phyloP scores from a whole-genome alignment of 2,329 filamentous ascomycete species.

The Phaeosphaeriaceae sp. region DNA sequence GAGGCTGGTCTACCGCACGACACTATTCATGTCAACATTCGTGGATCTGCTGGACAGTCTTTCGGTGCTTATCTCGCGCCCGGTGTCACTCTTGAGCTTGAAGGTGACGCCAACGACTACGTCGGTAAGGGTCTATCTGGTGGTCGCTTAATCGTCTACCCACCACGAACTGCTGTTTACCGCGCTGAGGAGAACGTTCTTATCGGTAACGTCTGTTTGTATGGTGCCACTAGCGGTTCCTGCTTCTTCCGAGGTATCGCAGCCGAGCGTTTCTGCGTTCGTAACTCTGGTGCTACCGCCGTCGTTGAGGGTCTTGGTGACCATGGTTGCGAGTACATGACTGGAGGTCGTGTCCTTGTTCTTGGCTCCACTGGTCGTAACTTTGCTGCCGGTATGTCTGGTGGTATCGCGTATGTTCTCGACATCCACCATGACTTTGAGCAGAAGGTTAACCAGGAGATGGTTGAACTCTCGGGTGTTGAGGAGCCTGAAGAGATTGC shows the following conservation, averaged over 20 bases:
- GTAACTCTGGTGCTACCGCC: slow-evolving; percentile 95
- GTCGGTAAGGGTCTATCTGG: slow-evolving; percentile 95
- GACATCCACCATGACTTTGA: slow-evolving; percentile 90
- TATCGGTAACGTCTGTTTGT: slow-evolving; percentile 92
- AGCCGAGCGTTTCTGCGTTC: slow-evolving; percentile 93
- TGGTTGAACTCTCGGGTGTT: slow-evolving; percentile 88
- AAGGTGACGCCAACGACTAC: slow-evolving; percentile 96
- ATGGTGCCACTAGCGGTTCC: slow-evolving; percentile 87
- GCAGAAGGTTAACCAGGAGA: slow-evolving; percentile 94
- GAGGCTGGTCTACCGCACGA: slow-evolving; percentile 88
- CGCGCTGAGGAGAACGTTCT: slow-evolving; percentile 96
- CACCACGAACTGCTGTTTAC: slow-evolving; percentile 86
- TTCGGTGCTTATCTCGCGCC: slow-evolving; percentile 94
- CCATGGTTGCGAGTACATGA: slow-evolving; percentile 99
- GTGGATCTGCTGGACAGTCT: slow-evolving; percentile 94
- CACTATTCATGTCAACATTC: slow-evolving; percentile 94
- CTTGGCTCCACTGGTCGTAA: slow-evolving; percentile 91
- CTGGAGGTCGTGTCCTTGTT: slow-evolving; percentile 86
- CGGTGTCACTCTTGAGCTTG: slow-evolving; percentile 91
- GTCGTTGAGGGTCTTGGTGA: slow-evolving; percentile 96
- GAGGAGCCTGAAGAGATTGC: slow-evolving; percentile 89
- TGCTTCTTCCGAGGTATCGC: slow-evolving; percentile 98
- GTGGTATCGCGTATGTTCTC: slow-evolving; percentile 93
- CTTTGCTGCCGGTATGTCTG: slow-evolving; percentile 98
- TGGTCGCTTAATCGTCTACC: slow-evolving; percentile 91